phyloP scores from a whole-genome alignment of 192 early-diverging fungal species.

The Fimicolochytrium jonesii region DNA sequence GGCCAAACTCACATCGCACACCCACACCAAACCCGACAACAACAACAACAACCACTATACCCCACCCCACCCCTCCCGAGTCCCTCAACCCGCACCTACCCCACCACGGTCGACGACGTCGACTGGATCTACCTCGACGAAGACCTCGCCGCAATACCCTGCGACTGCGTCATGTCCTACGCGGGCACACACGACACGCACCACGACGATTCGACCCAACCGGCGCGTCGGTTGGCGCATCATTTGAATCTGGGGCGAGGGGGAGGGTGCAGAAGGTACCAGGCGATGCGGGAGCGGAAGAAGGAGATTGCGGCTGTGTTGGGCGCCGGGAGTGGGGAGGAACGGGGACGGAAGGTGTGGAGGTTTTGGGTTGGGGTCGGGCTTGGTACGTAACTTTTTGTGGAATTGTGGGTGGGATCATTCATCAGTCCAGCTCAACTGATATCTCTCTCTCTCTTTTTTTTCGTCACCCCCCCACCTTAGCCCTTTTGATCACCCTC shows the following conservation, averaged over 20 bases:
- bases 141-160: conserved; percentile 6
- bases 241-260: no score
- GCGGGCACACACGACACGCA: conserved; percentile 17
- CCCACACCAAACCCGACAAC: neutral
- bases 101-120: neutral
- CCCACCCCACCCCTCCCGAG: neutral
- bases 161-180: conserved; percentile 20
- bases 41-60: neutral
- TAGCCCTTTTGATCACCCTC: conserved; percentile 6
- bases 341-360: conserved; percentile 1
- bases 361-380: conserved; percentile 7
- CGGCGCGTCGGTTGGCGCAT: no score
- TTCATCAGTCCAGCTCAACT: neutral
- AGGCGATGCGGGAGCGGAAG: conserved; percentile 3
- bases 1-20: neutral
- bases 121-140: neutral
- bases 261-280: conserved; percentile 17
- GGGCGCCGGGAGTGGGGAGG: neutral
- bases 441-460: neutral
- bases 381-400: conserved; percentile 8
- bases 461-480: no score
- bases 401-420: neutral
- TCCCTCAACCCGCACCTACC: neutral
- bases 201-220: no score
- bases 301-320: conserved; percentile 10